phyloP scores from a whole-genome alignment of 2,329 filamentous ascomycete genomes.

The Alternaria sp. region DNA sequence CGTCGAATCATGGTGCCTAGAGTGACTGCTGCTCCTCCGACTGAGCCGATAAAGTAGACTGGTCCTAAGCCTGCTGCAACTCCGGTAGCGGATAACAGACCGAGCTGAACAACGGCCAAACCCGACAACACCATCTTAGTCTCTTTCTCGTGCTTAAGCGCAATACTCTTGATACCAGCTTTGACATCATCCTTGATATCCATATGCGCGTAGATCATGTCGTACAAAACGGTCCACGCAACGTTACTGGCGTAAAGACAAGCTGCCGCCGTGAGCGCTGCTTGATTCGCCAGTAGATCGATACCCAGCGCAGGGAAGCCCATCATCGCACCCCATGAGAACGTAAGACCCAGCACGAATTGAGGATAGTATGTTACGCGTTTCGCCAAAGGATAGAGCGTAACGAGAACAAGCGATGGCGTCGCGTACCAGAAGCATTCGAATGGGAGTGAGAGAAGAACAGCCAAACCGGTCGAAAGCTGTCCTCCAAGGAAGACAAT shows the following conservation, averaged over 20 bases:
- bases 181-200: constrained; percentile 86
- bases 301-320: constrained; percentile 84
- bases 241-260: constrained; percentile 79
- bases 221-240: constrained; percentile 86
- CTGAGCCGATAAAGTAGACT: constrained; percentile 64
- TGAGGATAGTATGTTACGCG: constrained; percentile 88
- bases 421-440: constrained; percentile 78
- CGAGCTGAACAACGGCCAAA: constrained; percentile 72
- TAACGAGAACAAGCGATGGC: constrained; percentile 75
- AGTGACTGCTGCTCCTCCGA: constrained; percentile 62
- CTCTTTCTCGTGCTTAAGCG: constrained; percentile 76
- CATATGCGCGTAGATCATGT: constrained; percentile 95
- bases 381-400: constrained; percentile 81
- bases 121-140: constrained; percentile 78
- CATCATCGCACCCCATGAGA: constrained; percentile 89
- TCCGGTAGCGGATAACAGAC: constrained; percentile 73
- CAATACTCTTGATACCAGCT: constrained; percentile 88
- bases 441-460: constrained; percentile 77
- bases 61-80: constrained; percentile 65
- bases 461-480: constrained; percentile 72
- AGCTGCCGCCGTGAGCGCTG: constrained; percentile 69
- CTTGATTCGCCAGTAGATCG: constrained; percentile 69
- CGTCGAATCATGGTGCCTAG: constrained; percentile 65
- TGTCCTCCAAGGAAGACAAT: constrained; percentile 77
- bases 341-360: constrained; percentile 80